A percentile compares a stretch with the other conserved stretches of the same genome.
Conservation (phyloP, 305 asterid genomes). For the Solanum chacoense region DNA sequence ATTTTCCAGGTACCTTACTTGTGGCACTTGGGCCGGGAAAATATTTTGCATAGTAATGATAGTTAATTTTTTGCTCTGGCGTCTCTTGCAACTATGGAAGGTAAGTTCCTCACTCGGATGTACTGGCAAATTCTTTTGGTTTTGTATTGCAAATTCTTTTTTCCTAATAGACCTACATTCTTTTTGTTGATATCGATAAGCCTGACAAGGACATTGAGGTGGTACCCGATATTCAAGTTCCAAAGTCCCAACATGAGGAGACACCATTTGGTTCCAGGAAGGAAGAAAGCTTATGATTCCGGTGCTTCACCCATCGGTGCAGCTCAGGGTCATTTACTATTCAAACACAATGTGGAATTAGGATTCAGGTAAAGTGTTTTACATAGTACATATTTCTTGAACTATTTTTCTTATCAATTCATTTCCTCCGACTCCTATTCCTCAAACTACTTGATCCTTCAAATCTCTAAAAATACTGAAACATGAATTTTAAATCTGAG, state of each 20-base stretch:
- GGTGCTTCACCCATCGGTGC: background rate
- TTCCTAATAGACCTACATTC: background rate
- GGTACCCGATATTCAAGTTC: conserved; percentile 47
- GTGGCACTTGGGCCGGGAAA: conserved; percentile 99
- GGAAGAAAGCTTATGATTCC: conserved; percentile 10
- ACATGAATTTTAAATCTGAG: background rate
- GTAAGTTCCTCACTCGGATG: conserved; percentile 18
- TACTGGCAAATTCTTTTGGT: background rate
- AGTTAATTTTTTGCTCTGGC: conserved; percentile 64
- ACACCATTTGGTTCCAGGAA: conserved; percentile 14
- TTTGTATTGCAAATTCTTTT: background rate
- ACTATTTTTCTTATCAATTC: background rate
- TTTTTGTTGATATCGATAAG: conserved; percentile 22
- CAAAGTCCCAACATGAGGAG: conserved; percentile 18
- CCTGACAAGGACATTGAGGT: conserved; percentile 74
- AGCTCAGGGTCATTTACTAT: background rate
- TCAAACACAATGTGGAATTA: background rate
- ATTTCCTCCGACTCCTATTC: background rate
- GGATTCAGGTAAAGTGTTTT: background rate
- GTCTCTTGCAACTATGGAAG: conserved; percentile 71
- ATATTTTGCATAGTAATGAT: conserved; percentile 86
- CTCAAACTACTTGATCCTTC: background rate
- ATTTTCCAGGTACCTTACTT: conserved; percentile 56
- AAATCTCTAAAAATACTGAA: background rate
- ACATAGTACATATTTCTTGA: background rate